phyloP scores from a whole-genome alignment of 139 green algal species.

The Deuterostichococcus epilithicus region DNA sequence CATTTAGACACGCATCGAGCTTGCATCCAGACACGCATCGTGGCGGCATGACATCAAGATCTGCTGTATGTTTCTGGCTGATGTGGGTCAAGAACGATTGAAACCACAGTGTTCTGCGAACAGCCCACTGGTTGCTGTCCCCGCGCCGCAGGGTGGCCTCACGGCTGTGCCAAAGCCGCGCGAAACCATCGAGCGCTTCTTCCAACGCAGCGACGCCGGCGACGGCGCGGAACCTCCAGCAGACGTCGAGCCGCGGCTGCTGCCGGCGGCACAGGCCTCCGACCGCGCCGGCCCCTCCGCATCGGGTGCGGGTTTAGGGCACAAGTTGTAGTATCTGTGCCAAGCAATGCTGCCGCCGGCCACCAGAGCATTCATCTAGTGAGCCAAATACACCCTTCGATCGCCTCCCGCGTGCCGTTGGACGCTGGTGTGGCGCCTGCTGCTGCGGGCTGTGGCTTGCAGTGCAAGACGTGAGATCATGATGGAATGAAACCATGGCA shows the following conservation, averaged over 20 bases:
- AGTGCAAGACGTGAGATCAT: constrained; percentile 1
- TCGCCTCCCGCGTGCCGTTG: neutral
- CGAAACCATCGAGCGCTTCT: neutral
- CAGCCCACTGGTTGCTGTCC: too few species aligned
- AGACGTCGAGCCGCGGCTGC: neutral
- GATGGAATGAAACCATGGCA: neutral
- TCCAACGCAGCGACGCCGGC: neutral
- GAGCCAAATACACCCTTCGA: neutral
- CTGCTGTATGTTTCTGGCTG: too few species aligned
- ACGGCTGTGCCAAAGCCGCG: neutral
- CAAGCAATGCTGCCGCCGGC: neutral
- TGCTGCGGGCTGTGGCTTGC: constrained; percentile 3
- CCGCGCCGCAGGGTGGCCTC: neutral
- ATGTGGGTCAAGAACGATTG: too few species aligned
- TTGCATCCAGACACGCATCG: too few species aligned
- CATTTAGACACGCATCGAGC: too few species aligned
- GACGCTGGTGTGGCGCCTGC: neutral
- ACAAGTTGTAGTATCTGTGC: neutral
- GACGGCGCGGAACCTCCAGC: neutral
- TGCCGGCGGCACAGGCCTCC: neutral
- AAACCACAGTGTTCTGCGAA: too few species aligned
- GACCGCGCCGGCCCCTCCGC: neutral
- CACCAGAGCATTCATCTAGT: neutral
- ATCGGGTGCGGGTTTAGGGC: neutral
- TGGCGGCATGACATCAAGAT: too few species aligned